Percentiles rank a stretch among this genome's conserved stretches.
Conservation (phyloP, 306 rosid genomes). For the Prunus armeniaca region DNA sequence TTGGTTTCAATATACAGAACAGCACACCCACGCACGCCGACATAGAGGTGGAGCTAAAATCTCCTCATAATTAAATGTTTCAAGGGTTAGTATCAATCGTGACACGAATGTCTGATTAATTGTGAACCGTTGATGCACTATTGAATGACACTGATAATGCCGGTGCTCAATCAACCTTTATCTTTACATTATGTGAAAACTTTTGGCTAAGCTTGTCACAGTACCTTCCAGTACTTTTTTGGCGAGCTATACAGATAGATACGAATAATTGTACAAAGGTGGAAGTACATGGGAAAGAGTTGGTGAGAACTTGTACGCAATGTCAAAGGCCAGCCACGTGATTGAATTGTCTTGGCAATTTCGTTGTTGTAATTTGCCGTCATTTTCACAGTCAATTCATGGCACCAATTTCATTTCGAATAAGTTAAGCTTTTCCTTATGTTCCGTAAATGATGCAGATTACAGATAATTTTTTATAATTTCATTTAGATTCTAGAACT, state of each 20-base stretch:
- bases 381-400: no score
- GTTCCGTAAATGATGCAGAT: no score
- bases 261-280: background rate
- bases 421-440: background rate
- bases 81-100: no score
- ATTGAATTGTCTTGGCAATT: background rate
- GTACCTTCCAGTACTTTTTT: background rate
- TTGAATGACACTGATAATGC: no score
- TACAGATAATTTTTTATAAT: no score
- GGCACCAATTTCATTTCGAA: background rate
- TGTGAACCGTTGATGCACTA: no score
- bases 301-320: background rate
- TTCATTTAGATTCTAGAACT: no score
- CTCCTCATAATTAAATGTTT: background rate
- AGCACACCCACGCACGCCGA: no score
- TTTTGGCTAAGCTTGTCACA: background rate
- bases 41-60: background rate
- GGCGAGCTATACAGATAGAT: background rate
- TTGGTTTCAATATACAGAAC: no score
- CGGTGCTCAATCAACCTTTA: no score
- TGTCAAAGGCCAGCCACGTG: background rate
- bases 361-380: background rate
- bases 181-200: background rate
- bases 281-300: background rate
- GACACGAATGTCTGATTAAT: fast-evolving